Evolutionary conservation across 495 filamentous ascomycete genomes (phyloP).

Genomic region (Neohortaea acidophila): DNA sequence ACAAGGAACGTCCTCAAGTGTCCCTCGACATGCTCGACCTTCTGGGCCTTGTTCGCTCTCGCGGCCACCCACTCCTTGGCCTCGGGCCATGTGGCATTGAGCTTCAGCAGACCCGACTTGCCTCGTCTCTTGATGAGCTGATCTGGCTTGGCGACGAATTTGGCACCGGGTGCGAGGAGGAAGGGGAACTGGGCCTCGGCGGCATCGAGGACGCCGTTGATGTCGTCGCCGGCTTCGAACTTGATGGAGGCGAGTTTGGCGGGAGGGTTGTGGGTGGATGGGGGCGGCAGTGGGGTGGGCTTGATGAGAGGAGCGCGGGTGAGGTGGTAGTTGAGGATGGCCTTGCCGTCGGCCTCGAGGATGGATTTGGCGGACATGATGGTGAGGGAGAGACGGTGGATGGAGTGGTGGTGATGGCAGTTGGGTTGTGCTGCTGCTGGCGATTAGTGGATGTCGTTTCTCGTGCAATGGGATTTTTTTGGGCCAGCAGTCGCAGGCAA

Average conservation of each 20-base stretch:
- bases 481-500: no score
- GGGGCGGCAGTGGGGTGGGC: slow-evolving; percentile 77
- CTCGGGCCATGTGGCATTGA: slow-evolving; percentile 96
- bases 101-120: slow-evolving; percentile 89
- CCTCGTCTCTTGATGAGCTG: slow-evolving; percentile 98
- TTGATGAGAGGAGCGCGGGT: slow-evolving; percentile 95
- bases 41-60: slow-evolving; percentile 75
- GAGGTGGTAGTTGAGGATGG: slow-evolving; percentile 99
- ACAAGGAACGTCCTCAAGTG: slow-evolving; percentile 88
- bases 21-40: slow-evolving; percentile 84
- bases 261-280: slow-evolving; percentile 80
- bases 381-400: no score
- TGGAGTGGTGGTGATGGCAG: no score
- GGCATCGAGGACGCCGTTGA: slow-evolving; percentile 79
- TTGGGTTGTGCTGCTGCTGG: no score
- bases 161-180: slow-evolving; percentile 64
- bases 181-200: slow-evolving; percentile 92
- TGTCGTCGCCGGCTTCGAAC: slow-evolving; percentile 77
- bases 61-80: slow-evolving; percentile 83
- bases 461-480: no score
- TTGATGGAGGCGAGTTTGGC: slow-evolving; percentile 78
- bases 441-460: no score
- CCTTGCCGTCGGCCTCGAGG: slow-evolving; percentile 98
- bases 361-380: slow-evolving; percentile 97
- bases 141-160: slow-evolving; percentile 98